These are phyloP conservation scores for Aspergillus fumigatus DNA, from an alignment of 2,329 filamentous ascomycete species.

Conservation along the genomic window DNA sequence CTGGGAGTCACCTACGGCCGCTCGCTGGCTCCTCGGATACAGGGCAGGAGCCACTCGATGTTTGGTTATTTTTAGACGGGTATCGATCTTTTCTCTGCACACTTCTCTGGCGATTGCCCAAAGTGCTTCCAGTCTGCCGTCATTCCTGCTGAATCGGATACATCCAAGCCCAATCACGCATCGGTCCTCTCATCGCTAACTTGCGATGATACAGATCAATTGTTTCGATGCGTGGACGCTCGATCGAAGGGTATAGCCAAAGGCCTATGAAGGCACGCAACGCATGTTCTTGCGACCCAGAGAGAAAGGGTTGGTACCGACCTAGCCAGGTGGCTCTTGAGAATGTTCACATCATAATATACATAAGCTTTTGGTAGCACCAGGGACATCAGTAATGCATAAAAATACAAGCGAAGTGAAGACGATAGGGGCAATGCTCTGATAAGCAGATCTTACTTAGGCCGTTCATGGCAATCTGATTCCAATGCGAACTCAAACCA, in stretches of 20 bases:
- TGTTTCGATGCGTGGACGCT: neutral
- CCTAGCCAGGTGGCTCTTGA: neutral
- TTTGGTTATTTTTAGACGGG: too few species aligned
- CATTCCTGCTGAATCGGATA: too few species aligned
- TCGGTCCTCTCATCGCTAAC: too few species aligned
- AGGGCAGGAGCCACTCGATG: too few species aligned
- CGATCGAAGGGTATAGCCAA: slow-evolving; percentile 26
- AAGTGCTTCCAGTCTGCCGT: too few species aligned
- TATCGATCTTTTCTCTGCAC: too few species aligned
- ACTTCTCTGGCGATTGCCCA: too few species aligned
- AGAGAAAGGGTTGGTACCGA: neutral
- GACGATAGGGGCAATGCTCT: neutral
- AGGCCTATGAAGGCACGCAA: neutral
- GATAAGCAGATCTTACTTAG: neutral
- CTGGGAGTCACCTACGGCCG: too few species aligned
- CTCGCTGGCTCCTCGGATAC: too few species aligned
- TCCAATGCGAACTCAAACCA: neutral
- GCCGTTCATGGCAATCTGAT: neutral
- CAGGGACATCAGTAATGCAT: neutral
- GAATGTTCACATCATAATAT: neutral
- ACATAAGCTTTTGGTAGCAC: neutral
- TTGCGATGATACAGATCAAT: too few species aligned
- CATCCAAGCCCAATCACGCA: too few species aligned
- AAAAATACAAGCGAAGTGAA: slow-evolving; percentile 5
- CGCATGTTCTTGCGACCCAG: neutral